A percentile compares a stretch with the other conserved stretches of the same genome.
These are phyloP conservation scores for Atkinsonella texensis DNA, from an alignment of 2,329 filamentous ascomycete species.

Conservation along the genomic window DNA sequence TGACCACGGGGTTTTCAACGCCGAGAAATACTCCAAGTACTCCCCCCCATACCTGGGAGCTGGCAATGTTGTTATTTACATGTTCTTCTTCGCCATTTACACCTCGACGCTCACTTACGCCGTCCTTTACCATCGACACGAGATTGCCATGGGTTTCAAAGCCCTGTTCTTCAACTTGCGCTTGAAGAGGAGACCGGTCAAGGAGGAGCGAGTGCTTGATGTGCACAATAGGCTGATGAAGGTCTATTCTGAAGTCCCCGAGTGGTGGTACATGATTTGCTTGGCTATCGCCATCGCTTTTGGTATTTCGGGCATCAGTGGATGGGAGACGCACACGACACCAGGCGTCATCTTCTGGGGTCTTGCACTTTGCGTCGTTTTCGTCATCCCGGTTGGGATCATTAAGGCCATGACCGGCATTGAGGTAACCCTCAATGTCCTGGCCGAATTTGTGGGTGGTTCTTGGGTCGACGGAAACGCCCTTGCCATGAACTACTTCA, in stretches of 20 bases:
- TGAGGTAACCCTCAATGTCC: constrained; percentile 38
- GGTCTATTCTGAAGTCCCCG: constrained; percentile 34
- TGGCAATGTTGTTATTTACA: constrained; percentile 38
- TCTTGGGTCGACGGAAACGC: constrained; percentile 37
- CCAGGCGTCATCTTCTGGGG: constrained; percentile 40
- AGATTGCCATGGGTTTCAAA: constrained; percentile 37
- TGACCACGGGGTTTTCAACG: constrained; percentile 31
- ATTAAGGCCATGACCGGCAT: constrained; percentile 42
- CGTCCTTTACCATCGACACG: constrained; percentile 37
- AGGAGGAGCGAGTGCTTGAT: constrained; percentile 27
- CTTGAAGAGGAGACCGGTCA: constrained; percentile 23
- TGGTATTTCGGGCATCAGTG: constrained; percentile 33
- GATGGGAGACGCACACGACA: constrained; percentile 38
- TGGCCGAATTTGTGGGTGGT: constrained; percentile 42
- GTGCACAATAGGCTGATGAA: constrained; percentile 38
- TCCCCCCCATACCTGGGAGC: constrained; percentile 40
- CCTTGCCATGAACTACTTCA: constrained; percentile 43
- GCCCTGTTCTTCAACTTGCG: constrained; percentile 33
- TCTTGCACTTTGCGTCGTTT: constrained; percentile 34
- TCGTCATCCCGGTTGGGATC: constrained; percentile 40
- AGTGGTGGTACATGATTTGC: constrained; percentile 40
- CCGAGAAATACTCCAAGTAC: constrained; percentile 34
- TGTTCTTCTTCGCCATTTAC: constrained; percentile 44
- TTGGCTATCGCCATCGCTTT: constrained; percentile 31
- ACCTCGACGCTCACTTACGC: constrained; percentile 39